Evolutionary conservation across 1,284 basidiomycete species (phyloP).

Genomic region (Porodaedalea pini): DNA sequence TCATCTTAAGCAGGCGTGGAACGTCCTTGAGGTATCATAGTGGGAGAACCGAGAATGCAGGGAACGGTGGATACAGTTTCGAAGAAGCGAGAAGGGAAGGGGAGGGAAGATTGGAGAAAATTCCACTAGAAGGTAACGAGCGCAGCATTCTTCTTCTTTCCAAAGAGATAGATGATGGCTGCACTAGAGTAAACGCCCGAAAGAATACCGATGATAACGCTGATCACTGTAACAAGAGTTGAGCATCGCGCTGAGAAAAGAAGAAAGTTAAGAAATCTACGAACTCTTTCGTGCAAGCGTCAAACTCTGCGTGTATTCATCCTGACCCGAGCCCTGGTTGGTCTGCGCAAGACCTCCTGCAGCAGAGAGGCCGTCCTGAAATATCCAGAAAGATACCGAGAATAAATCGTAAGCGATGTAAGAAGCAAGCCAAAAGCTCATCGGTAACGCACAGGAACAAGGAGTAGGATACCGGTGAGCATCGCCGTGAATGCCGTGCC

Average conservation of each 20-base stretch:
- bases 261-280: conserved; percentile 34
- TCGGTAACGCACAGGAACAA: conserved; percentile 63
- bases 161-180: conserved; percentile 74
- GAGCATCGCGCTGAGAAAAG: conserved; percentile 39
- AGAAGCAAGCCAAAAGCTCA: neutral
- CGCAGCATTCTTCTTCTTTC: conserved; percentile 66
- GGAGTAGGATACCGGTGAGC: conserved; percentile 83
- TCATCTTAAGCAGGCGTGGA: too few relatives aligned
- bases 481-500: conserved; percentile 86
- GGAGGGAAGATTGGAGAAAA: neutral
- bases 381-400: conserved; percentile 16
- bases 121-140: conserved; percentile 74
- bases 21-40: too few relatives aligned
- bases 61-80: neutral
- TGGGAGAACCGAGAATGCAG: too few relatives aligned
- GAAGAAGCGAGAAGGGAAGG: neutral
- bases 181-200: conserved; percentile 81
- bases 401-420: neutral
- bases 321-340: conserved; percentile 62
- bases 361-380: conserved; percentile 78
- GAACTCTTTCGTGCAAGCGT: conserved; percentile 23
- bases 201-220: conserved; percentile 84
- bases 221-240: conserved; percentile 50
- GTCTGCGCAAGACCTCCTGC: conserved; percentile 77
- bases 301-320: conserved; percentile 30